phyloP scores from a whole-genome alignment of 2,329 filamentous ascomycete genomes.

The Ploettnerulaceae sp. region DNA sequence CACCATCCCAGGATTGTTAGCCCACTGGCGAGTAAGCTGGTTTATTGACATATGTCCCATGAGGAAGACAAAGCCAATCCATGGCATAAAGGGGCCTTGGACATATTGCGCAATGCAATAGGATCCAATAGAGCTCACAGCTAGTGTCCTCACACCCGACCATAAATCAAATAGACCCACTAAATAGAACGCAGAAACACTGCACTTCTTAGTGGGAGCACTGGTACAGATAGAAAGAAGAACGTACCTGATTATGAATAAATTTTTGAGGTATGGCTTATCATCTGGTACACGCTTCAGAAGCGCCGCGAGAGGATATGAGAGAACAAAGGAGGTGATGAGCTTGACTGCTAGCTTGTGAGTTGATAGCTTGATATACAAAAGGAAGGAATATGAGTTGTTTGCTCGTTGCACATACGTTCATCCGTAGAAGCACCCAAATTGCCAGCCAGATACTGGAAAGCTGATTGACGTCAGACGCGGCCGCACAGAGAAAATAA shows the following conservation, averaged over 20 bases:
- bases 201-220: conserved; percentile 34
- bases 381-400: not conserved
- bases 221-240: not conserved
- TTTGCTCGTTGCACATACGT: conserved; percentile 39
- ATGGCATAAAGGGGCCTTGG: conserved; percentile 91
- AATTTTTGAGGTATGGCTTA: conserved; percentile 78
- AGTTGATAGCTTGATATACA: conserved; percentile 8
- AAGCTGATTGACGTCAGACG: conserved; percentile 45
- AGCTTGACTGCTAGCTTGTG: conserved; percentile 70
- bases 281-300: conserved; percentile 87
- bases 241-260: conserved; percentile 72
- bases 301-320: conserved; percentile 83
- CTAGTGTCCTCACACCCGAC: conserved; percentile 72
- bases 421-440: conserved; percentile 63
- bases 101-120: conserved; percentile 82
- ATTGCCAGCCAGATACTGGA: conserved; percentile 50
- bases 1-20: conserved; percentile 59
- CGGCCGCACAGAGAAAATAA: conserved; percentile 10
- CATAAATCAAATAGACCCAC: conserved; percentile 92
- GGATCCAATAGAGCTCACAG: conserved; percentile 72
- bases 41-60: conserved; percentile 94
- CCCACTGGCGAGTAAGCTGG: conserved; percentile 76
- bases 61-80: conserved; percentile 87
- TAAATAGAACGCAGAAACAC: conserved; percentile 82
- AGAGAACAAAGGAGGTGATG: conserved; percentile 82